Base-by-base conservation (phyloP, 2,329 filamentous ascomycete genomes). In the Scleromitrula shiraiana region DNA sequence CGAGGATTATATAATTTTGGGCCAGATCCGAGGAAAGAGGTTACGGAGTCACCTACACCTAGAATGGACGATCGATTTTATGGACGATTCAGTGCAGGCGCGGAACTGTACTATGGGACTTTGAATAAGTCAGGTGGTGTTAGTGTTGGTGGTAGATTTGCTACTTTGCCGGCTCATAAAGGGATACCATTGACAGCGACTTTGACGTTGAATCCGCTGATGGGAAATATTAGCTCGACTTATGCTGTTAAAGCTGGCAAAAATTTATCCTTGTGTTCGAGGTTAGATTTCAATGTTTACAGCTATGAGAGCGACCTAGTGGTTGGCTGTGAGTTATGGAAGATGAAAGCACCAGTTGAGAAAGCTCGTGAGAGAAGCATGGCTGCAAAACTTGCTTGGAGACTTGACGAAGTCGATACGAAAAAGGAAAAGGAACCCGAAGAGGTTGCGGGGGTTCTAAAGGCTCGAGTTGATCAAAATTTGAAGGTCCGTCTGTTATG, bases 281-380 rank as follows among this genome's bases (percentile, higher is more conserved):
- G 85, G 41, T 91, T 97, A 69, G 89, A 94, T 62, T 98, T 98
- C 69, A 98, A 98, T 62, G 85, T 96, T 41, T 97, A 96, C 68
- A 95, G 88, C 64, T 98, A 96, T 70, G 93, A 98, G 70, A 95
- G 88, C 63, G 86, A 93, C 50, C 84, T 95, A 73, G 83, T 89
- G 22, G 77, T 97, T 20, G 93, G 93, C 12, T 87, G 88, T 70
- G 93, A 98, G 69, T 72, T 97, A 36, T 98, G 93, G 91, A 82
- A 87, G 61, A 83, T 80, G 52, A 67, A 64, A 26, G 51, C 38
- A 29, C 60, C 49, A 41, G 46, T 53, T 10, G 43, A 52, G 20
- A 55, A 49, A 38, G 55, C 49, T 36, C 61, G 59, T 38, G 68
- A 70, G 52, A 64, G 75, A 35, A 77, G 73, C 52, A 72, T 77